These are phyloP conservation scores for Acer saccharum DNA, from an alignment of 345 rosid genomes.

Conservation along the genomic window DNA sequence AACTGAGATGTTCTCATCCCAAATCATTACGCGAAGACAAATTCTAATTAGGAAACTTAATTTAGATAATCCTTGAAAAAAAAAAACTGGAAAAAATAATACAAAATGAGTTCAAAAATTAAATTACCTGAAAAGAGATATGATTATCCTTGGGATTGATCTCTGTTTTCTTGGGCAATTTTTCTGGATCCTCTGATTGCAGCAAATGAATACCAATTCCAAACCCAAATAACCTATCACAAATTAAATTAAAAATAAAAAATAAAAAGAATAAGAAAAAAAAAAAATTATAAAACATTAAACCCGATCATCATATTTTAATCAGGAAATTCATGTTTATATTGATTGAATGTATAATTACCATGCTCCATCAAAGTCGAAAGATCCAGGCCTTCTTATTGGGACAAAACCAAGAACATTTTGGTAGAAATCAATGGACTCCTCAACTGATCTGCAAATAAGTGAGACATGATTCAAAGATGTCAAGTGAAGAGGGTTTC, in stretches of 20 bases:
- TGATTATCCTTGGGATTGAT: constrained; percentile 92
- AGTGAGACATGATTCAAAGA: constrained; percentile 84
- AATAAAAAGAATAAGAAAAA: no score
- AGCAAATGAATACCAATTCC: constrained; percentile 80
- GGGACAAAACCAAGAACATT: constrained; percentile 75
- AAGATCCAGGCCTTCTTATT: constrained; percentile 80
- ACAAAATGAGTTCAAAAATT: no score
- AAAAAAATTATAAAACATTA: not conserved
- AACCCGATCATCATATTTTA: not conserved
- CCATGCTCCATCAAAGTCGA: constrained; percentile 93
- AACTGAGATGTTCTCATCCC: no score
- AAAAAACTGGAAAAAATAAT: no score
- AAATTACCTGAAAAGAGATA: constrained; percentile 79
- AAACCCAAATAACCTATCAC: constrained; percentile 66
- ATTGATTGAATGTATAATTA: constrained; percentile 10
- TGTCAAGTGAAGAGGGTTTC: constrained; percentile 74
- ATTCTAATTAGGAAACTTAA: no score
- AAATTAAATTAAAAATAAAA: not conserved
- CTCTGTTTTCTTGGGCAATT: constrained; percentile 51
- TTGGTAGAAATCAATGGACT: constrained; percentile 73
- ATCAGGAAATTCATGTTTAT: not conserved
- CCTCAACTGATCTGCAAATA: constrained; percentile 64
- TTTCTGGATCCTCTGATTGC: constrained; percentile 70
- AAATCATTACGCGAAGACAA: no score
- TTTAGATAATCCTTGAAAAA: no score